phyloP scores from a whole-genome alignment of 1,284 basidiomycete genomes.

The Tremellales sp. region DNA sequence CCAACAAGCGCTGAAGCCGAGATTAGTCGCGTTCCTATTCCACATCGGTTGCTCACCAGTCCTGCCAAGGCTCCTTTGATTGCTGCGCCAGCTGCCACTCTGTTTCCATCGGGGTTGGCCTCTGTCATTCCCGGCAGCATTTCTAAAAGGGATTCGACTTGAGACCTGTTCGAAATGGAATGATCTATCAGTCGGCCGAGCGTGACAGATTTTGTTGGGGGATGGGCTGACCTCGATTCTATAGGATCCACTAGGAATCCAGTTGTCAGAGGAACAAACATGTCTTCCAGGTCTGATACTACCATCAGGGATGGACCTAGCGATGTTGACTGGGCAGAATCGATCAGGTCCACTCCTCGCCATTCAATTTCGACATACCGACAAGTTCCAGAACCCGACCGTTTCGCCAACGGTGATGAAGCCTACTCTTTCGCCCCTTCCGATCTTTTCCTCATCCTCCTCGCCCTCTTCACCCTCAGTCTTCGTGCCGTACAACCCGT shows the following conservation, averaged over 20 bases:
- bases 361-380: slow-evolving; percentile 55
- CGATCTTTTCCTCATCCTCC: slow-evolving; percentile 47
- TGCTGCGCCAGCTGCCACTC: slow-evolving; percentile 72
- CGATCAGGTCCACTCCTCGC: neutral
- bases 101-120: slow-evolving; percentile 47
- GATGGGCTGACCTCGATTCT: slow-evolving; percentile 59
- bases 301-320: slow-evolving; percentile 72
- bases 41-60: slow-evolving; percentile 56
- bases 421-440: slow-evolving; percentile 55
- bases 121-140: slow-evolving; percentile 65
- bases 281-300: slow-evolving; percentile 83
- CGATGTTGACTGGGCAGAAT: slow-evolving; percentile 52
- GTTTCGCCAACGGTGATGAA: slow-evolving; percentile 81
- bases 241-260: slow-evolving; percentile 77
- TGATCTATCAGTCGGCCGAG: neutral
- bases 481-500: slow-evolving; percentile 64
- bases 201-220: neutral
- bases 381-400: slow-evolving; percentile 87
- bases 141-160: slow-evolving; percentile 53
- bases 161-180: slow-evolving; percentile 22
- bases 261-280: slow-evolving; percentile 74
- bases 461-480: slow-evolving; percentile 35
- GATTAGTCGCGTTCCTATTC: slow-evolving; percentile 5
- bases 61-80: slow-evolving; percentile 69
- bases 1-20: slow-evolving; percentile 61